Percentiles rank a stretch among this genome's conserved stretches.
Conservation (phyloP, 2,329 filamentous ascomycete species). For the Chaetoscypha palmicola region DNA sequence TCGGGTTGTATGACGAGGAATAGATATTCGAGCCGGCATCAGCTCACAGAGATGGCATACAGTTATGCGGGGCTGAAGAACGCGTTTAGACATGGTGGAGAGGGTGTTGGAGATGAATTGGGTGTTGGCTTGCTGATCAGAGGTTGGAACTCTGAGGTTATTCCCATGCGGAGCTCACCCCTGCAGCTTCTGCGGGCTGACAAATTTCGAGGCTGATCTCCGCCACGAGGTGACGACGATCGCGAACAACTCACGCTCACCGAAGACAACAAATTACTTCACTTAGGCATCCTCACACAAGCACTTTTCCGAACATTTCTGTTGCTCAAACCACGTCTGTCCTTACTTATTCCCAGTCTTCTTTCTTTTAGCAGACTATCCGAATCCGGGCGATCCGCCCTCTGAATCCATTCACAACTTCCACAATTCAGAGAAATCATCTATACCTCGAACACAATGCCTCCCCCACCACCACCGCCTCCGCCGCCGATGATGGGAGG, state of each 20-base stretch:
- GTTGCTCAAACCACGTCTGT: too few relatives aligned
- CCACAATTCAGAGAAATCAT: too few relatives aligned
- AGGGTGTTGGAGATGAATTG: too few relatives aligned
- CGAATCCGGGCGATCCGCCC: too few relatives aligned
- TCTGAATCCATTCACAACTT: too few relatives aligned
- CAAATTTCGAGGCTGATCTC: slow-evolving; percentile 15
- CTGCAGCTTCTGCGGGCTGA: slow-evolving; percentile 3
- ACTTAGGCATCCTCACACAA: too few relatives aligned
- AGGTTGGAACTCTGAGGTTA: slow-evolving; percentile 10
- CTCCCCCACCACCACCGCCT: slow-evolving; percentile 59
- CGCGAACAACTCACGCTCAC: slow-evolving; percentile 1
- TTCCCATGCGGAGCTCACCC: too few relatives aligned
- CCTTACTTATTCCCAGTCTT: too few relatives aligned
- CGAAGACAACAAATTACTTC: not conserved
- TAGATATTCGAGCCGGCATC: slow-evolving; percentile 20
- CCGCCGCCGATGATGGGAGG: slow-evolving; percentile 46
- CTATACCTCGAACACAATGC: slow-evolving; percentile 16
- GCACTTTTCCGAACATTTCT: too few relatives aligned
- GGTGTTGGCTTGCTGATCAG: not conserved
- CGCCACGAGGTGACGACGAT: slow-evolving; percentile 15
- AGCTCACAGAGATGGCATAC: slow-evolving; percentile 41
- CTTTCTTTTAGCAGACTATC: too few relatives aligned
- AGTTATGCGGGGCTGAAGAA: slow-evolving; percentile 28
- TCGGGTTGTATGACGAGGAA: slow-evolving; percentile 10
- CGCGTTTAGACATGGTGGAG: slow-evolving; percentile 36